A percentile compares a stretch with the other conserved stretches of the same genome.
These are phyloP conservation scores for Alternaria incomplexa DNA, from an alignment of 2,329 filamentous ascomycete genomes.

Conservation along the genomic window DNA sequence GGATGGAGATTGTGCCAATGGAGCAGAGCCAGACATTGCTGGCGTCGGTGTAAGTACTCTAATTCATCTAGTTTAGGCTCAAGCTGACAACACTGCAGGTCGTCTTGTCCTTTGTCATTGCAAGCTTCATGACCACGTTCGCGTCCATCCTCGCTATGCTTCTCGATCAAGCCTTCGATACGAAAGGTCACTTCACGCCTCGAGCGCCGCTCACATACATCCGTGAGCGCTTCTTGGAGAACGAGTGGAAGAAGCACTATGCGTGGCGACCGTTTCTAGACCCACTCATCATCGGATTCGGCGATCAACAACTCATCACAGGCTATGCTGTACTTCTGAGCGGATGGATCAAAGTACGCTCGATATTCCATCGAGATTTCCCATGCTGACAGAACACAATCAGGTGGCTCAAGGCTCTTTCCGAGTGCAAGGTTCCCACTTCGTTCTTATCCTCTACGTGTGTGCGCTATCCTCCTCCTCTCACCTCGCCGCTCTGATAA, in stretches of 20 bases:
- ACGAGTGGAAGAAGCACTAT: constrained; percentile 38
- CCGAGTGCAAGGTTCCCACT: constrained; percentile 36
- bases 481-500: constrained; percentile 42
- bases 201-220: constrained; percentile 29
- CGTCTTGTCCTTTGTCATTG: constrained; percentile 38
- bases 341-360: constrained; percentile 37
- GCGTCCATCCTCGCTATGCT: constrained; percentile 42
- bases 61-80: not conserved
- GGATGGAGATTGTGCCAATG: constrained; percentile 26
- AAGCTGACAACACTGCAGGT: constrained; percentile 21
- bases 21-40: constrained; percentile 40
- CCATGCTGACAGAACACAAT: not conserved
- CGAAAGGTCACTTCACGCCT: constrained; percentile 30
- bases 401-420: constrained; percentile 36
- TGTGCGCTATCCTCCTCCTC: constrained; percentile 40
- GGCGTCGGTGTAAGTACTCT: constrained; percentile 29
- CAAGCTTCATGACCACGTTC: constrained; percentile 37
- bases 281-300: constrained; percentile 40
- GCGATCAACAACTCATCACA: constrained; percentile 42
- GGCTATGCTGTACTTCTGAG: constrained; percentile 41
- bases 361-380: not conserved
- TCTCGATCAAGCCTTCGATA: constrained; percentile 38
- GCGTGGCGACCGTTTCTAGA: constrained; percentile 40
- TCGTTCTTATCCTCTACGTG: constrained; percentile 41
- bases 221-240: constrained; percentile 31